A percentile compares a stretch with the other conserved stretches of the same genome.
phyloP scores from a whole-genome alignment of 257 asterid species.

The Cordia subcordata region DNA sequence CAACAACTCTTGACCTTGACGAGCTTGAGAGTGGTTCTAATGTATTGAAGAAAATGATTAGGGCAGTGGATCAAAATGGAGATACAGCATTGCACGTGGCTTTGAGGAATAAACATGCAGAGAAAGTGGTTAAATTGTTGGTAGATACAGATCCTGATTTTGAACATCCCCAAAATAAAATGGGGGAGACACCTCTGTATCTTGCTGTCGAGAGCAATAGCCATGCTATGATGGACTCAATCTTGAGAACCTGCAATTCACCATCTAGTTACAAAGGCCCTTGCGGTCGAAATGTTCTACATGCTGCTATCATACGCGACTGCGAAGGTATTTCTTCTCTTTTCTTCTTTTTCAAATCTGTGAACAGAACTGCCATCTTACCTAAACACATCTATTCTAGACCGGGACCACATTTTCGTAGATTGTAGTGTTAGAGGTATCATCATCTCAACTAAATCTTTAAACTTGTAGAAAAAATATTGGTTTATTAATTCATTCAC shows the following conservation, averaged over 20 bases:
- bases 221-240: not conserved
- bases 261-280: constrained; percentile 10
- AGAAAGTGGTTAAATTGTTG: not conserved
- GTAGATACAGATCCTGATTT: constrained; percentile 1
- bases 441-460: too few relatives aligned
- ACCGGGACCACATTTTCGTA: too few relatives aligned
- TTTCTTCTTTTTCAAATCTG: too few relatives aligned
- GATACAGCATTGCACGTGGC: constrained; percentile 13
- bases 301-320: constrained; percentile 6
- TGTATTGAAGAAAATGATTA: not conserved
- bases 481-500: too few relatives aligned
- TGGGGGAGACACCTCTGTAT: constrained; percentile 11
- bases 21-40: not conserved
- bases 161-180: not conserved
- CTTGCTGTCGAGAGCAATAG: constrained; percentile 12
- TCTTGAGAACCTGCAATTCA: not conserved
- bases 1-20: not conserved
- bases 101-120: not conserved
- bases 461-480: too few relatives aligned
- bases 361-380: too few relatives aligned
- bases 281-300: constrained; percentile 5
- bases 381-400: too few relatives aligned
- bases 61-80: not conserved
- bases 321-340: not conserved
- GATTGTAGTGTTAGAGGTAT: too few relatives aligned